Percentiles rank a stretch among this genome's conserved stretches.
Conservation (phyloP, 176 grass and related monocot genomes). For the Elaeis guineensis region DNA sequence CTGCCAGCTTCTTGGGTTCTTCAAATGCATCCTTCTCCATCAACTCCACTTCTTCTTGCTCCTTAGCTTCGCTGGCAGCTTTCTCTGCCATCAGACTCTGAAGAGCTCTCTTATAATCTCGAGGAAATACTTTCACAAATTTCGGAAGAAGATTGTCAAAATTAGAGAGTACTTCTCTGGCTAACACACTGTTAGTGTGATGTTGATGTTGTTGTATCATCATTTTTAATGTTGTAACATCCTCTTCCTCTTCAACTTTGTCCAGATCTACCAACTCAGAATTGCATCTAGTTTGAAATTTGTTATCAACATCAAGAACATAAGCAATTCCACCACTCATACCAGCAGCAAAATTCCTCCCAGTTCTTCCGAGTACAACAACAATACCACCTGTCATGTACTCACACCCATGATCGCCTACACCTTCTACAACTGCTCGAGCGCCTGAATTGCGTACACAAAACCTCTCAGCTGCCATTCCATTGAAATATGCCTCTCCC, state of each 20-base stretch:
- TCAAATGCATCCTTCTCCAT: conserved; percentile 27
- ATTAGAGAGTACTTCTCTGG: conserved; percentile 59
- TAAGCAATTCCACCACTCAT: conserved; percentile 97
- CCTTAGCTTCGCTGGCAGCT: conserved; percentile 29
- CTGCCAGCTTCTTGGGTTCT: conserved; percentile 43
- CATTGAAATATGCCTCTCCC: conserved; percentile 96
- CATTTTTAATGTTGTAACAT: conserved; percentile 75
- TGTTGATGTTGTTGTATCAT: conserved; percentile 93
- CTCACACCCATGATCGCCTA: conserved; percentile 98
- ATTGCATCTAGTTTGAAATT: conserved; percentile 63
- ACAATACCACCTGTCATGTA: conserved; percentile 97
- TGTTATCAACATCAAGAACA: conserved; percentile 82
- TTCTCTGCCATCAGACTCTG: conserved; percentile 52
- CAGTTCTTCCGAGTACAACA: conserved; percentile 86
- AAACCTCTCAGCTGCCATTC: conserved; percentile 98
- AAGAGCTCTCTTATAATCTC: conserved; percentile 86
- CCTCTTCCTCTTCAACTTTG: conserved; percentile 75
- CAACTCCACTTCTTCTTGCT: conserved; percentile 9
- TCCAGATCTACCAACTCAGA: conserved; percentile 86
- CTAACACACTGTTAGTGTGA: conserved; percentile 59
- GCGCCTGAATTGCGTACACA: conserved; percentile 97
- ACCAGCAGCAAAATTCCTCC: conserved; percentile 94
- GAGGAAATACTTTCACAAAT: conserved; percentile 92
- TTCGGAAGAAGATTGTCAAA: conserved; percentile 68
- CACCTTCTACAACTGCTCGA: conserved; percentile 86